These are phyloP conservation scores for Esteya vermicola DNA, from an alignment of 2,329 filamentous ascomycete species.

Conservation along the genomic window DNA sequence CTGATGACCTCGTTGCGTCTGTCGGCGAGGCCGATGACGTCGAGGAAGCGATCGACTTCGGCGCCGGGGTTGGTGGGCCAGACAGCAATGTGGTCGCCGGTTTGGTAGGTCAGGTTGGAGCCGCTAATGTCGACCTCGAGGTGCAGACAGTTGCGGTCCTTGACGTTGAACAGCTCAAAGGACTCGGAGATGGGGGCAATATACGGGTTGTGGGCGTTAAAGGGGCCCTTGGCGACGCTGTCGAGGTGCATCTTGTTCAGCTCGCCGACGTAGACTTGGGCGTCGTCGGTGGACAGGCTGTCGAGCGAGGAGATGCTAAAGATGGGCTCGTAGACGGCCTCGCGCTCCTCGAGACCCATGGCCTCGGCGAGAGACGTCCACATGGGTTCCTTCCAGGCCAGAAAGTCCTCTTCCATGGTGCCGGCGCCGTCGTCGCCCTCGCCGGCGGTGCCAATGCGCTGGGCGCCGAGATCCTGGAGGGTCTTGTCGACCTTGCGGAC, in stretches of 20 bases:
- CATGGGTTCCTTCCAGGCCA: slow-evolving; percentile 99
- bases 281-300: slow-evolving; percentile 56
- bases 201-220: slow-evolving; percentile 92
- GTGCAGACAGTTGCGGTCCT: slow-evolving; percentile 89
- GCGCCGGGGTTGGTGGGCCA: slow-evolving; percentile 93
- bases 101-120: slow-evolving; percentile 86
- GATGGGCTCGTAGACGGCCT: slow-evolving; percentile 87
- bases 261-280: slow-evolving; percentile 85
- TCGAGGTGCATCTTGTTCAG: slow-evolving; percentile 94
- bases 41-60: slow-evolving; percentile 82
- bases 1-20: slow-evolving; percentile 74
- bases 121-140: slow-evolving; percentile 86
- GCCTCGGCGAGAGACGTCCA: slow-evolving; percentile 73
- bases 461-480: slow-evolving; percentile 68
- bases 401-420: slow-evolving; percentile 98
- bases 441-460: slow-evolving; percentile 73
- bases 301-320: slow-evolving; percentile 71
- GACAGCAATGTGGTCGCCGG: slow-evolving; percentile 90
- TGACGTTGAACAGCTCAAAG: slow-evolving; percentile 76
- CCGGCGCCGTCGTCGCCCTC: slow-evolving; percentile 96
- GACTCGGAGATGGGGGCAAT: slow-evolving; percentile 89
- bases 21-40: slow-evolving; percentile 57
- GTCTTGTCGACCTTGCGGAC: slow-evolving; percentile 80
- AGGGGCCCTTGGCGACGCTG: slow-evolving; percentile 70
- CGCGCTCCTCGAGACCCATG: slow-evolving; percentile 85